Percentiles rank a stretch among this genome's conserved stretches.
phyloP scores from a whole-genome alignment of 495 filamentous ascomycete genomes.

The Podospora fimiseda region DNA sequence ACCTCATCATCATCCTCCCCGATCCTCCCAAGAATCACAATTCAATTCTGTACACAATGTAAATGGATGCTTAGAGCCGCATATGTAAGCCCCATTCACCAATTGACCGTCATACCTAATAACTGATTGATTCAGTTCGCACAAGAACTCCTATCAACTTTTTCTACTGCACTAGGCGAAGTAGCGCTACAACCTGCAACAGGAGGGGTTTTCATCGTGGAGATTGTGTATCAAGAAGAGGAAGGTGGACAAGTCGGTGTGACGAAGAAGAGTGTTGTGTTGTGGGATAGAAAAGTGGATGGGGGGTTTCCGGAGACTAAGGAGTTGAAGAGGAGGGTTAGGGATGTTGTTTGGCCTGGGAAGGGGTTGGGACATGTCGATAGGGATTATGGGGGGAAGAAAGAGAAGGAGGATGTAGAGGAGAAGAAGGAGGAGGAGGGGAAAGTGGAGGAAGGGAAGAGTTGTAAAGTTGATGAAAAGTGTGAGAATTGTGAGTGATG shows the following conservation, averaged over 20 bases:
- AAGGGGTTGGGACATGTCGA: conserved; percentile 81
- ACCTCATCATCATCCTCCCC: conserved; percentile 22
- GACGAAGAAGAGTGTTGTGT: conserved; percentile 17
- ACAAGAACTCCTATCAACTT: conserved; percentile 97
- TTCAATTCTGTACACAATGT: conserved; percentile 77
- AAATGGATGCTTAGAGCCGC: conserved; percentile 88
- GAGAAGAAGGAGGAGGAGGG: not conserved
- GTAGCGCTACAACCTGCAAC: conserved; percentile 82
- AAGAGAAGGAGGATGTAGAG: not conserved
- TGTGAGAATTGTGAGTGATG: conserved; percentile 45
- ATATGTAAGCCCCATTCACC: too few species aligned
- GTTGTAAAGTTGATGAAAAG: conserved; percentile 5
- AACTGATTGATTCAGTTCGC: too few species aligned
- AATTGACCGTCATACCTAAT: too few species aligned
- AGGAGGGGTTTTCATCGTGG: conserved; percentile 75
- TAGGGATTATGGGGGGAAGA: conserved; percentile 29
- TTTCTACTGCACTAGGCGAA: conserved; percentile 77
- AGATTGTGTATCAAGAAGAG: conserved; percentile 36
- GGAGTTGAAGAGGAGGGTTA: conserved; percentile 79
- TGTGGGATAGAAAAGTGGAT: conserved; percentile 88
- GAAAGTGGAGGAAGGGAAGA: conserved; percentile 4
- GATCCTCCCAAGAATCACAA: conserved; percentile 54
- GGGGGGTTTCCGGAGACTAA: conserved; percentile 92
- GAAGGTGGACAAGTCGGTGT: not conserved
- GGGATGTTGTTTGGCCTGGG: conserved; percentile 73